Base-by-base conservation (phyloP, 371 early-diverging fungal species). In the Syncephalastrum racemosum region DNA sequence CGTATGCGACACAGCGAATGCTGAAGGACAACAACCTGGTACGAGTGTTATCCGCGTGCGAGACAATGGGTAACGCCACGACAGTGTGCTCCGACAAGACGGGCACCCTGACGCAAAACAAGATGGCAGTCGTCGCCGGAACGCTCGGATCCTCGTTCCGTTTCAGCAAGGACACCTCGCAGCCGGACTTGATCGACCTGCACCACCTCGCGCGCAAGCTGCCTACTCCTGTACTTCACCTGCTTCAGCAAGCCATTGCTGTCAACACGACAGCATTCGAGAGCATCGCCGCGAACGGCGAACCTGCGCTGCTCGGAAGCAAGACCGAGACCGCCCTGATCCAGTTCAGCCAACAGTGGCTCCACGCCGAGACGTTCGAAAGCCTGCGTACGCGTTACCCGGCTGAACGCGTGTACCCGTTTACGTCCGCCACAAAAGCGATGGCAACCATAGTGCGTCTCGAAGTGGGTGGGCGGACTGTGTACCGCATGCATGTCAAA, bases 51-150 rank as follows among this genome's bases (percentile, higher is more conserved):
- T 81, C 88, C 48, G 90, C 96, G 4, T 96, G 96, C 68, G 96
- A 96, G 73, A 93, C 92, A 42, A 96, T 96, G 96, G 94, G 94
- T 18, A 89, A 88, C 63, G 94, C 95, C 7, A 94, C 94, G 19
- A 91, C 91, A 3, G 80, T 96, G 12, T 94, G 95, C 68, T 90
- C 91, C 31, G 95, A 96, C 73, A 94, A 94, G 70, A 94, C 94
- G 3, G 95, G 95, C 23, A 94, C 94, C 4, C 70, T 94, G 42
- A 94, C 94, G 0, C 89, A 90, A 62, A 94, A 96, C 79, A 82
- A 86, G 42, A 94, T 96, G 95, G 89, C 92, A 0, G 89, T 94
- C 5, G 95, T 94, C 1, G 84, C 82, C 16, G 89, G 85, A 14
- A 80, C 82, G 0, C 58, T 88, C 12, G 85, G 88, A 19, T 69